Conservation (phyloP, 108 stramenopile species). For the Nitzschia sp. region DNA sequence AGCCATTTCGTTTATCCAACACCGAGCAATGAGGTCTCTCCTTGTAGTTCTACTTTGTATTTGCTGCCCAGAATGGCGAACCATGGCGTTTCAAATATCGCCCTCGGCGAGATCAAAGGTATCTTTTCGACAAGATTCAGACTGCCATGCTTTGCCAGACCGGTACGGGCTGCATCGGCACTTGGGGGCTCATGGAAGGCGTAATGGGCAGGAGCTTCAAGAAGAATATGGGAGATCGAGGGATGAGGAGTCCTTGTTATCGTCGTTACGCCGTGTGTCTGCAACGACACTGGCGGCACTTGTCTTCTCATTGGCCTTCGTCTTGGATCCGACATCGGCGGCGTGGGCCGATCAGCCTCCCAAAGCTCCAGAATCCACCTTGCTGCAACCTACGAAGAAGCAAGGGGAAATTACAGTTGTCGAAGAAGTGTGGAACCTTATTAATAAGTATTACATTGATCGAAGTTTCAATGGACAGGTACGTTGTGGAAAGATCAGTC, state of each 20-base stretch:
- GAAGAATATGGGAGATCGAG: too few relatives aligned
- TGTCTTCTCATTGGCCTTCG: background rate
- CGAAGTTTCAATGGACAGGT: slow-evolving; percentile 55
- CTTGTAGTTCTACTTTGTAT: background rate
- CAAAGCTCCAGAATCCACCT: background rate
- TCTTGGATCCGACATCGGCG: background rate
- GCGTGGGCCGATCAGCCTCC: background rate
- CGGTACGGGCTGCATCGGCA: too few relatives aligned
- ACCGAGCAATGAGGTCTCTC: background rate
- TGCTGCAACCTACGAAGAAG: background rate
- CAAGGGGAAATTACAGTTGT: slow-evolving; percentile 35
- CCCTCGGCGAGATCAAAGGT: background rate
- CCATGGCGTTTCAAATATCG: background rate
- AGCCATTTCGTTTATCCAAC: too few relatives aligned
- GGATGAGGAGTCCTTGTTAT: too few relatives aligned
- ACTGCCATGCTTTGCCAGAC: too few relatives aligned
- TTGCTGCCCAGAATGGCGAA: background rate
- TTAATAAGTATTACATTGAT: slow-evolving; percentile 81
- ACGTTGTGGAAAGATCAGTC: background rate
- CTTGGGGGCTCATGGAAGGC: too few relatives aligned
- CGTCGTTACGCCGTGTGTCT: too few relatives aligned
- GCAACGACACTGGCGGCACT: too few relatives aligned
- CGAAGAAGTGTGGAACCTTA: slow-evolving; percentile 78
- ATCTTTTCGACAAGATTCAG: background rate
- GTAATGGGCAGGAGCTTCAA: too few relatives aligned